These are phyloP conservation scores for Mycena latifolia DNA, from an alignment of 768 basidiomycete species.

Conservation along the genomic window DNA sequence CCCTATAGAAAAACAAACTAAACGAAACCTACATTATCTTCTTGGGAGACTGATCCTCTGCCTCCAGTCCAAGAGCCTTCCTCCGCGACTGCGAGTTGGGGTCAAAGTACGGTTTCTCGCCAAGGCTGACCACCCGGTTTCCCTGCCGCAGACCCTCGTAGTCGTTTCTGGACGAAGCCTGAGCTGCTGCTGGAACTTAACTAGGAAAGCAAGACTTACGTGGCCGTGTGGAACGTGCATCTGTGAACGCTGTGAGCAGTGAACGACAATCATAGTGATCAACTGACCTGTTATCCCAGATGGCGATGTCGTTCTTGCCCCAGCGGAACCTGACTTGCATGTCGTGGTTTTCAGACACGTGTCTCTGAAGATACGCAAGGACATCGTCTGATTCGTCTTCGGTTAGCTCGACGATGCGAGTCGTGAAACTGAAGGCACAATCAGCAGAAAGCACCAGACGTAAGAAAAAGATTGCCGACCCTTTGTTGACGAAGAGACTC, in stretches of 20 bases:
- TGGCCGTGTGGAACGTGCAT: slow-evolving; percentile 61
- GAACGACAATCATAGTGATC: neutral
- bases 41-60: too few species aligned
- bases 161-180: slow-evolving; percentile 44
- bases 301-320: slow-evolving; percentile 64
- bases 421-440: slow-evolving; percentile 60
- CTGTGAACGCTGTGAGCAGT: neutral
- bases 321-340: slow-evolving; percentile 66
- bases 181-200: neutral
- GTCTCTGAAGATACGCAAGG: slow-evolving; percentile 61
- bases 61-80: slow-evolving; percentile 43
- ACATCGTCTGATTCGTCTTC: slow-evolving; percentile 66
- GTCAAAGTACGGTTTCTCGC: slow-evolving; percentile 66
- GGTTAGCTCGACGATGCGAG: slow-evolving; percentile 64
- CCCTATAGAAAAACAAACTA: too few species aligned
- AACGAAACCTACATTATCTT: too few species aligned
- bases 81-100: slow-evolving; percentile 51
- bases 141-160: slow-evolving; percentile 54
- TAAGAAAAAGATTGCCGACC: slow-evolving; percentile 41
- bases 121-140: slow-evolving; percentile 65
- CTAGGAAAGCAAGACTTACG: slow-evolving; percentile 42
- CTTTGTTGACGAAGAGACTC: slow-evolving; percentile 66
- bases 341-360: slow-evolving; percentile 70
- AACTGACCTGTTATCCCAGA: slow-evolving; percentile 68
- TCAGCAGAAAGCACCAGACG: neutral